These are phyloP conservation scores for Rutstroemia sp. DNA, from an alignment of 2,329 filamentous ascomycete species.

Conservation along the genomic window DNA sequence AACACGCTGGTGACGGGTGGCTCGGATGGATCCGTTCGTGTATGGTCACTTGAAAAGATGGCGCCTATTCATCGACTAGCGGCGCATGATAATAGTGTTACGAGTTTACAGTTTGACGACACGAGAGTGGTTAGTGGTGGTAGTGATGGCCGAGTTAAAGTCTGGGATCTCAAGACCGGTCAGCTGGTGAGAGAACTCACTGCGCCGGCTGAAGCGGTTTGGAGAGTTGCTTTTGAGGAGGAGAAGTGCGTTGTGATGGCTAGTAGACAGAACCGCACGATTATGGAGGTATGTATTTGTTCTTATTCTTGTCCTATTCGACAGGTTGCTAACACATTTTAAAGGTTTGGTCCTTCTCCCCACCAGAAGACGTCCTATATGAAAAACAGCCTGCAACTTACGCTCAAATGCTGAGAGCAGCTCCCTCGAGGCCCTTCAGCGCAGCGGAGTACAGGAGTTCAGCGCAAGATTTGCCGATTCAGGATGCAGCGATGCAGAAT, in stretches of 20 bases:
- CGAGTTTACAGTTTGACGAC: conserved; percentile 94
- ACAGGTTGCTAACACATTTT: conserved; percentile 24
- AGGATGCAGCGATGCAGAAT: conserved; percentile 12
- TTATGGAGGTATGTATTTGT: conserved; percentile 81
- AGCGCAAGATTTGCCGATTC: conserved; percentile 19
- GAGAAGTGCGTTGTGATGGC: conserved; percentile 98
- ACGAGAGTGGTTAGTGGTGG: conserved; percentile 92
- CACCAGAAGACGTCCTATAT: conserved; percentile 60
- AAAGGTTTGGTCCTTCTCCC: conserved; percentile 92
- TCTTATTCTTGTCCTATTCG: neutral
- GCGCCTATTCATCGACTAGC: conserved; percentile 89
- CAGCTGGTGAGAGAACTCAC: conserved; percentile 86
- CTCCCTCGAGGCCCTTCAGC: conserved; percentile 24
- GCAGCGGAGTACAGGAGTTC: conserved; percentile 26
- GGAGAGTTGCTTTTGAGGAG: conserved; percentile 96
- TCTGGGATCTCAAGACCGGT: conserved; percentile 93
- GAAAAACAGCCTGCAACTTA: conserved; percentile 29
- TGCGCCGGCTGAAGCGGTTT: conserved; percentile 87
- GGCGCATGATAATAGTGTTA: conserved; percentile 97
- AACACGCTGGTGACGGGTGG: conserved; percentile 94
- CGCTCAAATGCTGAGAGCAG: conserved; percentile 21
- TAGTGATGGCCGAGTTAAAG: conserved; percentile 94
- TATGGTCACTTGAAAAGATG: conserved; percentile 91
- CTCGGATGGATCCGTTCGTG: conserved; percentile 89
- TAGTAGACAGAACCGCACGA: conserved; percentile 72